Conservation (phyloP, 345 rosid species). For the Heritiera fomes region DNA sequence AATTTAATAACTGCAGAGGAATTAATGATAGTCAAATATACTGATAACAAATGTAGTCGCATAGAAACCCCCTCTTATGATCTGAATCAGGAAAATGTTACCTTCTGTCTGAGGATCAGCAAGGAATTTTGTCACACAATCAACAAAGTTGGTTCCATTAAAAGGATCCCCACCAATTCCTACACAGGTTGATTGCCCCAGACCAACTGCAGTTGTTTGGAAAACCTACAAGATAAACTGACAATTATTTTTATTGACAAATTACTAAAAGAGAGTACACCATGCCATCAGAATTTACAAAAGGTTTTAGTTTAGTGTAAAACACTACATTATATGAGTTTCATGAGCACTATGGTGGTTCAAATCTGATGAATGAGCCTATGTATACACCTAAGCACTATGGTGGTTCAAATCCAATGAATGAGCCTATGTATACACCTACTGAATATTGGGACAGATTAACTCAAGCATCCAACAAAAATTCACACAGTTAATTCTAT, state of each 20-base stretch:
- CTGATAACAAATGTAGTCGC: not conserved
- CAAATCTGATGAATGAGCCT: not conserved
- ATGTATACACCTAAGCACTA: not conserved
- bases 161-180: constrained; percentile 97
- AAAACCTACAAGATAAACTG: constrained; percentile 58
- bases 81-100: constrained; percentile 26
- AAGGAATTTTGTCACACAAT: constrained; percentile 78
- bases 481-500: not conserved
- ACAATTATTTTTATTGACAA: not conserved
- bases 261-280: not conserved
- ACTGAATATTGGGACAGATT: not conserved
- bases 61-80: not conserved
- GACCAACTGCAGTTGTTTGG: constrained; percentile 94
- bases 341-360: not conserved
- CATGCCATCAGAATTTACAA: not conserved
- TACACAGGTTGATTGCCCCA: constrained; percentile 88
- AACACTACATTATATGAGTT: not conserved
- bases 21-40: not conserved
- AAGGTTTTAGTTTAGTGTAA: not conserved
- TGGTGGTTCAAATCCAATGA: not conserved
- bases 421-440: not conserved
- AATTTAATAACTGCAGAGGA: not conserved
- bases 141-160: constrained; percentile 95
- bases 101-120: constrained; percentile 98
- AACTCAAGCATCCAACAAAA: not conserved